A percentile compares a stretch with the other conserved stretches of the same genome.
Conservation (phyloP, 257 asterid species). For the Dorcoceras hygrometricum region DNA sequence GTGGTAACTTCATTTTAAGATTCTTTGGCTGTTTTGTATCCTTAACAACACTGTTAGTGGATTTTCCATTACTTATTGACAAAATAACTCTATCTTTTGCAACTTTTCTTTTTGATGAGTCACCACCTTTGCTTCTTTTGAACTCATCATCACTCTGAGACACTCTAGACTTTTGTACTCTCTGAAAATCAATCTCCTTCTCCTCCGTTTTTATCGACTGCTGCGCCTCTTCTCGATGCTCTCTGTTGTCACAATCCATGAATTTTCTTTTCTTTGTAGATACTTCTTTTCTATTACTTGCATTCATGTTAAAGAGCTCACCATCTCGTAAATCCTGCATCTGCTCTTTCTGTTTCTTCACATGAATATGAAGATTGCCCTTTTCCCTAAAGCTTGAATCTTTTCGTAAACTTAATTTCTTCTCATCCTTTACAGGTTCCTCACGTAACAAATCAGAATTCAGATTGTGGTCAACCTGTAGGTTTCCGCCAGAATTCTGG, state of each 20-base stretch:
- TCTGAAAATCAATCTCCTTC: conserved; percentile 43
- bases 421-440: conserved; percentile 36
- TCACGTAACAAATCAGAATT: conserved; percentile 32
- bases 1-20: conserved; percentile 28
- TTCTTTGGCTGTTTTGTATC: conserved; percentile 44
- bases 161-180: conserved; percentile 46
- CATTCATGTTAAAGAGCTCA: conserved; percentile 30
- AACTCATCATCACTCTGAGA: conserved; percentile 49
- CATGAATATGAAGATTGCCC: conserved; percentile 34
- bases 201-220: conserved; percentile 37
- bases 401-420: conserved; percentile 34
- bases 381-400: conserved; percentile 35
- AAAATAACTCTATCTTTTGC: conserved; percentile 30
- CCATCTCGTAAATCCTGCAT: conserved; percentile 37
- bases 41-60: conserved; percentile 29
- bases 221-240: conserved; percentile 27
- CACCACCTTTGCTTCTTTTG: conserved; percentile 29
- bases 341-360: conserved; percentile 34
- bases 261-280: conserved; percentile 56
- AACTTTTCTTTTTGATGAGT: conserved; percentile 33
- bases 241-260: conserved; percentile 36
- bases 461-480: conserved; percentile 28
- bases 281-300: conserved; percentile 29
- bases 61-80: conserved; percentile 37
- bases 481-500: conserved; percentile 34